phyloP scores from a whole-genome alignment of 139 green algal genomes.

The Pleodorina starrii region DNA sequence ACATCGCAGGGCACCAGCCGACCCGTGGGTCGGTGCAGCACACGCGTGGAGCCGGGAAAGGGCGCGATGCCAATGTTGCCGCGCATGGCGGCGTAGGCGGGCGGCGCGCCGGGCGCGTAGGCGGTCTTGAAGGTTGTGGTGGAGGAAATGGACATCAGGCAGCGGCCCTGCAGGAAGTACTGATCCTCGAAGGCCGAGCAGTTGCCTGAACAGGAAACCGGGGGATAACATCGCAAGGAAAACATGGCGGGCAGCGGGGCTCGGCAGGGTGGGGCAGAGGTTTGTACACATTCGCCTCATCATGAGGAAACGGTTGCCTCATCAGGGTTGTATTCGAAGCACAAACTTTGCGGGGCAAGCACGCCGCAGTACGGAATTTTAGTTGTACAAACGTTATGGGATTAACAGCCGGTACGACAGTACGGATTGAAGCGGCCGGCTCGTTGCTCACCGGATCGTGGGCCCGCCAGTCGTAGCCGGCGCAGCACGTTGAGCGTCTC shows the following conservation, averaged over 20 bases:
- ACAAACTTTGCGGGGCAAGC: too few species aligned
- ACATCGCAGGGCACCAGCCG: not conserved
- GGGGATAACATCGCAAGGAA: too few species aligned
- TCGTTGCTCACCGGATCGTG: not conserved
- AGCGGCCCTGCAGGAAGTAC: constrained; percentile 29
- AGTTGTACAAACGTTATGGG: too few species aligned
- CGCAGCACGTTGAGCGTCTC: not conserved
- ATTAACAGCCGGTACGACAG: too few species aligned
- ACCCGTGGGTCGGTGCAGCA: constrained; percentile 5
- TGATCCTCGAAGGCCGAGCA: constrained; percentile 36
- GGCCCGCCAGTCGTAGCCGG: not conserved
- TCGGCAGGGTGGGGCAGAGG: too few species aligned
- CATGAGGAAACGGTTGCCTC: too few species aligned
- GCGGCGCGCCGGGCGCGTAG: not conserved
- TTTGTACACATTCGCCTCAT: too few species aligned
- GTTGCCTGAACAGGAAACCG: constrained; percentile 16
- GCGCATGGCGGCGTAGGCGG: constrained; percentile 14
- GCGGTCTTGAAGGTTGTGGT: constrained; percentile 36
- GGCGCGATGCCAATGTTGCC: constrained; percentile 26
- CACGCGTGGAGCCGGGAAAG: constrained; percentile 36
- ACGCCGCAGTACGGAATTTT: too few species aligned
- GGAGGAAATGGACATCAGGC: constrained; percentile 30
- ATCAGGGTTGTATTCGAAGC: too few species aligned
- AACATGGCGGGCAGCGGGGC: too few species aligned
- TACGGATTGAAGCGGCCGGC: too few species aligned